Base-by-base conservation (phyloP, 2,329 filamentous ascomycete species). In the Rhynchosporium secalis region DNA sequence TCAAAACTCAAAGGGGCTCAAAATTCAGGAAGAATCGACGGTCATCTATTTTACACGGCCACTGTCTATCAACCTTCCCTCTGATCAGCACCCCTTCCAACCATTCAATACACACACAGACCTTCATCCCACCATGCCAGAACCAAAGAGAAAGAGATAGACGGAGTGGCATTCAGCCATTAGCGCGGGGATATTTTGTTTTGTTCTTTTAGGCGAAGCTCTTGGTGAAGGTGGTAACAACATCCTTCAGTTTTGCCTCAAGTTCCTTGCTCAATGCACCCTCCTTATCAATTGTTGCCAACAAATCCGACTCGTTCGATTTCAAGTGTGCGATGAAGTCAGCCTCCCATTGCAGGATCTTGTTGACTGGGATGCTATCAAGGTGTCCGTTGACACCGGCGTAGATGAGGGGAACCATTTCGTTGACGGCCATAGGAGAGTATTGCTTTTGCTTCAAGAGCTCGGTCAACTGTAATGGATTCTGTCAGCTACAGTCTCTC, bases 401-500 rank as follows among this genome's bases (percentile, higher is more conserved):
- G 82, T 86, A 99, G 86, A 99, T 98, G 73, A 99, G 88, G 72
- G 95, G 95, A 84, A 99, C 95, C 94, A 98, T 98, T 85, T 99
- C 94, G 85, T 96, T 95, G 78, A 98, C 94, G 73, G 92, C 91
- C 93, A 97, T 97, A 75, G 95, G 95, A 52, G 86, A 89, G 87
- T 98, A 99, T 84, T 99, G 95, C 88, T 96, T 97, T 87, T 99
- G 95, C 90, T 98, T 98, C 76, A 97, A 90, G 72, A 97, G 91
- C 87, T 98, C 94, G 73, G 94, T 97, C 77, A 93, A 84, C 83
- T 86, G 76, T 59, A 58, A 69, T 33, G 55, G 55, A 38, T 41
- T 57, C 43, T 61, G 72, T 68, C 67, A 69, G 65, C 31, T 47
- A 46, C 51, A 1, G 54, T 43, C 41, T 36, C 13, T 45, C 26